Percentiles rank a stretch among this genome's conserved stretches.
Evolutionary conservation across 306 rosid genomes (phyloP).

Genomic region (Rosa multiflora): DNA sequence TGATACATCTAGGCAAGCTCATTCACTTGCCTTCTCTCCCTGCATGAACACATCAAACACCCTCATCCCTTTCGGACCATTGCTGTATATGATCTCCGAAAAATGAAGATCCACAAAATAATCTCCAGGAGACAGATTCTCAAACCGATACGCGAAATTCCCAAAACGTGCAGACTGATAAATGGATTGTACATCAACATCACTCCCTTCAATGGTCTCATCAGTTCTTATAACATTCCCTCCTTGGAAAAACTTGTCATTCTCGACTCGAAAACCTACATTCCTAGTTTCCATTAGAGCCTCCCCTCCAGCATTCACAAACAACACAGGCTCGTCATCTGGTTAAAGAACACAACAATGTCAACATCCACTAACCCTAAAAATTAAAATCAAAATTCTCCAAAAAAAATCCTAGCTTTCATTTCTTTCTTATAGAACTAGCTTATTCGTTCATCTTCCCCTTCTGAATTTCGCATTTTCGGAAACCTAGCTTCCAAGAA

Average conservation of each 20-base stretch:
- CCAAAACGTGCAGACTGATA: conserved; percentile 35
- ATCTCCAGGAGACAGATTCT: conserved; percentile 22
- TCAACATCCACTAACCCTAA: neutral
- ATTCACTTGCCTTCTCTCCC: conserved; percentile 32
- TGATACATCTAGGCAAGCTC: neutral
- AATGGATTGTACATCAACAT: conserved; percentile 17
- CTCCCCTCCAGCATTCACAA: conserved; percentile 32
- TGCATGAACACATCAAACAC: conserved; percentile 27
- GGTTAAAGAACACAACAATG: neutral
- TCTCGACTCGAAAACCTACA: conserved; percentile 11
- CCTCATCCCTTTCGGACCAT: conserved; percentile 36
- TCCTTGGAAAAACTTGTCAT: conserved; percentile 22
- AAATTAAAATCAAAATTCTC: neutral
- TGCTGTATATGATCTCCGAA: conserved; percentile 29
- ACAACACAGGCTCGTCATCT: conserved; percentile 14
- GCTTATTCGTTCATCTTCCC: neutral
- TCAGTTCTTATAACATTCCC: conserved; percentile 29
- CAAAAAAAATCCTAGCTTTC: neutral
- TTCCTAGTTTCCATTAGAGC: neutral
- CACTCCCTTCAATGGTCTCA: conserved; percentile 19
- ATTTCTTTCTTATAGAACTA: neutral
- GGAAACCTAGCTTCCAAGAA: neutral
- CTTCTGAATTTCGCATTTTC: neutral
- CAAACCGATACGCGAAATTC: conserved; percentile 20
- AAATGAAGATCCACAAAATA: conserved; percentile 29